Evolutionary conservation across 106 monocot species (phyloP).

Genomic region (Chionographis japonica): DNA sequence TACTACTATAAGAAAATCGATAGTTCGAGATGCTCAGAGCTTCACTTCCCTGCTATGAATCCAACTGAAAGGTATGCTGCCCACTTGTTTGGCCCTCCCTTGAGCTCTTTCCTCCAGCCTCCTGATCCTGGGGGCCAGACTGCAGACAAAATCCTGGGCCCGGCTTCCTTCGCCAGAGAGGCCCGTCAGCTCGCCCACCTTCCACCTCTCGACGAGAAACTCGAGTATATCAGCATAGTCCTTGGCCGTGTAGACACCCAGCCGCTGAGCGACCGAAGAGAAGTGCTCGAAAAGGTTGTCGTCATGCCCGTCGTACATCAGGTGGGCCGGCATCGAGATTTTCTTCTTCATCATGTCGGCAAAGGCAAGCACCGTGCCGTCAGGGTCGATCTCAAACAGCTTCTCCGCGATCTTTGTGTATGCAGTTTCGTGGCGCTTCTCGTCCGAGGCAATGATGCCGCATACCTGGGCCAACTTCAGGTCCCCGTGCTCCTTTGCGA

Average conservation of each 20-base stretch:
- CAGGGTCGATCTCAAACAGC: conserved; percentile 56
- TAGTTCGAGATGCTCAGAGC: not conserved
- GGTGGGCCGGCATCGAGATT: conserved; percentile 59
- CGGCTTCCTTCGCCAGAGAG: conserved; percentile 26
- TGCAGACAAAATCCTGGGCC: conserved; percentile 38
- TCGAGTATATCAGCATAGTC: conserved; percentile 63
- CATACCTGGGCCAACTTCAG: conserved; percentile 54
- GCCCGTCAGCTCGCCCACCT: conserved; percentile 28
- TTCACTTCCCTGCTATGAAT: conserved; percentile 20
- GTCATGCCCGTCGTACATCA: conserved; percentile 54
- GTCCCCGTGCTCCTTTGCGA: conserved; percentile 56
- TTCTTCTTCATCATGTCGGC: conserved; percentile 73
- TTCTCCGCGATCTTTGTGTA: conserved; percentile 68
- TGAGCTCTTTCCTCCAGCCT: conserved; percentile 30
- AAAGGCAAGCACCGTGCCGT: conserved; percentile 44
- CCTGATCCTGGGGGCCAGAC: conserved; percentile 16
- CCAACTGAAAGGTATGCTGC: conserved; percentile 22
- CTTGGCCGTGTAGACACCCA: conserved; percentile 51
- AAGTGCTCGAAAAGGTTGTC: conserved; percentile 53
- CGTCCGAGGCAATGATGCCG: conserved; percentile 58
- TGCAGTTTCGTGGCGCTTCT: conserved; percentile 65
- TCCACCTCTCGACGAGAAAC: conserved; percentile 54
- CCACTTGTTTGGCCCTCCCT: conserved; percentile 10
- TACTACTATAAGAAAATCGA: too few relatives aligned
- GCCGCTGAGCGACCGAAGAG: conserved; percentile 43